These are phyloP conservation scores for Lycium ferocissimum DNA, from an alignment of 257 asterid species.

Conservation along the genomic window DNA sequence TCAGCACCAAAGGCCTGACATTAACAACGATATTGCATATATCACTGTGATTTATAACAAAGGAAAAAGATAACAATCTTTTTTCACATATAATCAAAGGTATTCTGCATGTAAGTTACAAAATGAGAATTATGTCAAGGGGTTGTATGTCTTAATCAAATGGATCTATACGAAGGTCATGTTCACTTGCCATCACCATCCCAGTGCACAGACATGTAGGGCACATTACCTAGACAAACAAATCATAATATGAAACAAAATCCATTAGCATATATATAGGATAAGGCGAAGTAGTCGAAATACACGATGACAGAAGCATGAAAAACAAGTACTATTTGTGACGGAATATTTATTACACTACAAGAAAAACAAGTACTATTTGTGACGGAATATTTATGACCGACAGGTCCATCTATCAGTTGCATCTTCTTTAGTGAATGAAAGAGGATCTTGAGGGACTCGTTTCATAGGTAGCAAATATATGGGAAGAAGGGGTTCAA, in stretches of 20 bases:
- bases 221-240: slow-evolving; percentile 72
- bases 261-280: not conserved
- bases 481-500: not conserved
- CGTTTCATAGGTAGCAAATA: not conserved
- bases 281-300: not conserved
- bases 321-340: not conserved
- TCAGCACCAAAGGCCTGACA: not conserved
- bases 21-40: not conserved
- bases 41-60: not conserved
- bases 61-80: not conserved
- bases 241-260: not conserved
- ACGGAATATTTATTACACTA: not conserved
- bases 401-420: not conserved
- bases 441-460: not conserved
- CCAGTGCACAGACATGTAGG: slow-evolving; percentile 98
- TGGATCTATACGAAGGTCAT: slow-evolving; percentile 86
- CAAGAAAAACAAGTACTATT: not conserved
- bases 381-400: not conserved
- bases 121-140: not conserved
- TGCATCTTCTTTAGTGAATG: not conserved
- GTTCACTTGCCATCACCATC: slow-evolving; percentile 97
- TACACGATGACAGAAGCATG: not conserved
- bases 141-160: slow-evolving; percentile 55
- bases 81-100: not conserved
- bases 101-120: not conserved